Conservation (phyloP, 495 filamentous ascomycete genomes). For the Cercophora sp. region DNA sequence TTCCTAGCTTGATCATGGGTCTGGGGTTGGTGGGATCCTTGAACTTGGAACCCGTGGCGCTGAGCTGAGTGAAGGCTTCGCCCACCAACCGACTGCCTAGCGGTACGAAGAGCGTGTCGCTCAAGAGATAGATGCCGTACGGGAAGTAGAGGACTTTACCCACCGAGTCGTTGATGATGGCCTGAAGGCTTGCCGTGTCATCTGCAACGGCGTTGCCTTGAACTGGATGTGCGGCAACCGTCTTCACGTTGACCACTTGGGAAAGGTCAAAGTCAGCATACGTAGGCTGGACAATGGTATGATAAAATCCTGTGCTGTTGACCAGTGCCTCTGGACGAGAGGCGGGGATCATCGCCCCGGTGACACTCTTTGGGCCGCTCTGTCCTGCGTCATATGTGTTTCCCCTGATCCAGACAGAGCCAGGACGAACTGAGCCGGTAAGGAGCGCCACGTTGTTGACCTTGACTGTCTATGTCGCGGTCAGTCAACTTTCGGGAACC, state of each 20-base stretch:
- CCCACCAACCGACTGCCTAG: constrained; percentile 48
- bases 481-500: neutral
- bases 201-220: neutral
- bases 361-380: neutral
- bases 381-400: constrained; percentile 17
- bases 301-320: constrained; percentile 34
- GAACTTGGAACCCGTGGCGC: constrained; percentile 48
- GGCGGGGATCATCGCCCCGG: constrained; percentile 17
- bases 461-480: constrained; percentile 16
- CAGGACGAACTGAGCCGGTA: constrained; percentile 20
- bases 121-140: constrained; percentile 43
- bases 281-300: constrained; percentile 34
- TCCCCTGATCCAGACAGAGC: constrained; percentile 23
- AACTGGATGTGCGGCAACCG: neutral
- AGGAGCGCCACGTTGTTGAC: constrained; percentile 10
- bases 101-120: constrained; percentile 49
- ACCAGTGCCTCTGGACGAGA: constrained; percentile 28
- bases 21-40: constrained; percentile 44
- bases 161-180: neutral
- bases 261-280: constrained; percentile 38
- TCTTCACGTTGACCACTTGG: constrained; percentile 18
- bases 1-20: constrained; percentile 55
- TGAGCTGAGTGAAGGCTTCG: constrained; percentile 42
- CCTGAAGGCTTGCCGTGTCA: neutral
- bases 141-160: constrained; percentile 16